Evolutionary conservation across 2,329 filamentous ascomycete genomes (phyloP).

Genomic region (Colletotrichum somersetense): DNA sequence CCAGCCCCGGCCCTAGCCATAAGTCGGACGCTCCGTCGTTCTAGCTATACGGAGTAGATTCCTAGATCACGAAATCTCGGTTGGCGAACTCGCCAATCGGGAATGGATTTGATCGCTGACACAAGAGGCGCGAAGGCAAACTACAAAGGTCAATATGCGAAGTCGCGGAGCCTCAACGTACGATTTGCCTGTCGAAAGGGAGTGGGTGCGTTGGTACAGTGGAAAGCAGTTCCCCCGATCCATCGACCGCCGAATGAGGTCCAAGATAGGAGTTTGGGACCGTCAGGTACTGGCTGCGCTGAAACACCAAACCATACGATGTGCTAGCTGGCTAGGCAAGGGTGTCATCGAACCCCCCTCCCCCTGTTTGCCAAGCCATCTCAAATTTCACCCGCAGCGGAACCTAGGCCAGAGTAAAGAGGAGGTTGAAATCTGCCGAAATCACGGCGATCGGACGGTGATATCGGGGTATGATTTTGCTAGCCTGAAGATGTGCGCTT

Average conservation of each 20-base stretch:
- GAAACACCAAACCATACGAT: conserved; percentile 29
- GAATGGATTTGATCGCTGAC: not conserved
- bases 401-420: not conserved
- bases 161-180: conserved; percentile 4
- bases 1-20: conserved; percentile 12
- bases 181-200: conserved; percentile 10
- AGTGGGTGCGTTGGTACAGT: not conserved
- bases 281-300: conserved; percentile 21
- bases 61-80: not conserved
- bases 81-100: not conserved
- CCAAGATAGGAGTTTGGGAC: conserved; percentile 16
- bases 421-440: conserved; percentile 3
- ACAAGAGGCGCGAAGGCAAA: conserved; percentile 13
- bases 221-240: not conserved
- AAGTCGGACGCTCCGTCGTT: conserved; percentile 21
- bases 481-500: conserved; percentile 8
- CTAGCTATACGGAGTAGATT: not conserved
- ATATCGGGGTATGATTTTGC: conserved; percentile 16
- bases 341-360: not conserved
- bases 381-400: conserved; percentile 8
- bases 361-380: conserved; percentile 3
- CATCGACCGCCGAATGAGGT: conserved; percentile 5
- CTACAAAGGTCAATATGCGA: conserved; percentile 2
- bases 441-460: conserved; percentile 13
- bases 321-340: conserved; percentile 36